Evolutionary conservation across 1,139 yeast genomes (phyloP).

Genomic region (Yamadazyma epiphylla): DNA sequence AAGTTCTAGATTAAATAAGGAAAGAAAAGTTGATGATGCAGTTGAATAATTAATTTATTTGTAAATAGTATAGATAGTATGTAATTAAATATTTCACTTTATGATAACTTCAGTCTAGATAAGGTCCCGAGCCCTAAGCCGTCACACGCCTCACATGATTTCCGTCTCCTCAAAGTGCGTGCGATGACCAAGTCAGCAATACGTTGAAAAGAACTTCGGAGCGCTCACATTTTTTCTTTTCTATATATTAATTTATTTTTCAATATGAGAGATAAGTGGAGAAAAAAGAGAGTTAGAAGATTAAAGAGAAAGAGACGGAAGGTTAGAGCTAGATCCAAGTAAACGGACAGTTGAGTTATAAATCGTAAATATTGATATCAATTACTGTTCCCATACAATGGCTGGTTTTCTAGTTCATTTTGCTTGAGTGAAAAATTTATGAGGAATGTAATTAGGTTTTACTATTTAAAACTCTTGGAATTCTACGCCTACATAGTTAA

Average conservation of each 20-base stretch:
- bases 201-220: conserved; percentile 3
- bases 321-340: conserved; percentile 99
- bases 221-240: conserved; percentile 7
- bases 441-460: too few species aligned
- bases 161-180: not conserved
- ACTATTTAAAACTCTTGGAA: too few species aligned
- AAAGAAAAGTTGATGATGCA: conserved; percentile 16
- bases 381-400: too few species aligned
- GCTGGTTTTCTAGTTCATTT: too few species aligned
- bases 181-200: conserved; percentile 1
- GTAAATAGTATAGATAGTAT: too few species aligned
- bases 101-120: too few species aligned
- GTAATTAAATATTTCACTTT: too few species aligned
- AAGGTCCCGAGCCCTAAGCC: not conserved
- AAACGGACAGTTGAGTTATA: conserved; percentile 68
- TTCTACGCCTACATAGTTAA: too few species aligned
- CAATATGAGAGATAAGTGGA: conserved; percentile 90
- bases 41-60: conserved; percentile 9
- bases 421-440: too few species aligned
- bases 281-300: conserved; percentile 99
- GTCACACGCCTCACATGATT: conserved; percentile 1
- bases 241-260: conserved; percentile 13
- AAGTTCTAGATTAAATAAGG: conserved; percentile 20
- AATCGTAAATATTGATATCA: too few species aligned
- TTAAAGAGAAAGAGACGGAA: conserved; percentile 99